These are phyloP conservation scores for Pyrrhoderma lamaoense DNA, from an alignment of 1,284 basidiomycete species.

Conservation along the genomic window DNA sequence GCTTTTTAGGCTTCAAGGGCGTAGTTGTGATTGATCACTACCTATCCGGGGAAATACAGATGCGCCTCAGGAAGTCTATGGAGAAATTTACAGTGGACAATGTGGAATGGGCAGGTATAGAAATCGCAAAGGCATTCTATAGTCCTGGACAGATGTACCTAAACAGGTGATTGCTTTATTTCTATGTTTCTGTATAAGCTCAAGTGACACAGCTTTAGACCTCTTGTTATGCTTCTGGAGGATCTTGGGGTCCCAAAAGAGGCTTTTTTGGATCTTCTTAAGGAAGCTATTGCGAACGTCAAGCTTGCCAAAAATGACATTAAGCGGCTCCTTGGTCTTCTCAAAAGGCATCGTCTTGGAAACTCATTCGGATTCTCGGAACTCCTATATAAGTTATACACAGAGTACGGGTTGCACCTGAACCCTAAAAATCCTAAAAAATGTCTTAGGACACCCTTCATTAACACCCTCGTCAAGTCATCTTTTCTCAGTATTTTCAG, in stretches of 20 bases:
- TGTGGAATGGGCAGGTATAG: constrained; percentile 46
- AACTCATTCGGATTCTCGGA: constrained; percentile 40
- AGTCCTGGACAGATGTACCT: constrained; percentile 51
- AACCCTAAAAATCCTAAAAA: constrained; percentile 28
- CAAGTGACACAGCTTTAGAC: no score
- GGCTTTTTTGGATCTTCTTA: constrained; percentile 51
- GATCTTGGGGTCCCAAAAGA: constrained; percentile 49
- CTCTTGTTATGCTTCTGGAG: constrained; percentile 66
- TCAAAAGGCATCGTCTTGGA: constrained; percentile 48
- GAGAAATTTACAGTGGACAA: constrained; percentile 56
- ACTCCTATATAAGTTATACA: constrained; percentile 26
- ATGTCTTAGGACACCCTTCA: constrained; percentile 47
- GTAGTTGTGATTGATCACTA: constrained; percentile 58
- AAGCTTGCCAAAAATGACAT: constrained; percentile 50
- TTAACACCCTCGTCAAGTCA: constrained; percentile 45
- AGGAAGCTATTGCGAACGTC: constrained; percentile 42
- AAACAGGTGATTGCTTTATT: constrained; percentile 42
- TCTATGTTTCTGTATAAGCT: no score
- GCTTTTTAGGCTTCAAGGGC: constrained; percentile 73
- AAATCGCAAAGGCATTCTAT: constrained; percentile 60
- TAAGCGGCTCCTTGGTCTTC: constrained; percentile 35
- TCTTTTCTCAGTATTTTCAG: constrained; percentile 56
- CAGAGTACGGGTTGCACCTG: constrained; percentile 36
- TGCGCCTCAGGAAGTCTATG: constrained; percentile 67
- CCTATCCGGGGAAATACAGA: constrained; percentile 43